These are phyloP conservation scores for Boletellus sp. DNA, from an alignment of 768 basidiomycete genomes.

Conservation along the genomic window DNA sequence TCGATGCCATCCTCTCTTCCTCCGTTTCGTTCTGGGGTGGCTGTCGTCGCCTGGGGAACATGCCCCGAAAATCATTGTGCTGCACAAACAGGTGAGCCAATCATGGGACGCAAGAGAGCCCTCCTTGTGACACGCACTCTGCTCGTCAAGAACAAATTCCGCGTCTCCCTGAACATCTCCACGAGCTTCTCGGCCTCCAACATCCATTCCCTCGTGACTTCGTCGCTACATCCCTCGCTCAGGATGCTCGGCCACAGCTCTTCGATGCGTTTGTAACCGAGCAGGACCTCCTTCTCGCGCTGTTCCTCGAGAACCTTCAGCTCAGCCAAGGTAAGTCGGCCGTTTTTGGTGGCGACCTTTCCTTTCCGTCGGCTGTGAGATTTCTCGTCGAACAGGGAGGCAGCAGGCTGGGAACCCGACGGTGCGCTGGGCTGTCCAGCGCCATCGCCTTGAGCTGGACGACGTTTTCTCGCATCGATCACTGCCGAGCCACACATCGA, in stretches of 20 bases:
- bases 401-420: constrained; percentile 23
- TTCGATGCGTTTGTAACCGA: constrained; percentile 55
- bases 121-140: constrained; percentile 52
- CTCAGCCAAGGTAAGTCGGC: constrained; percentile 55
- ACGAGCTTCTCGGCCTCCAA: constrained; percentile 80
- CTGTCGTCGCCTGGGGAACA: constrained; percentile 53
- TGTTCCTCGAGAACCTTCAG: constrained; percentile 59
- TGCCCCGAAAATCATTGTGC: constrained; percentile 62
- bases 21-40: constrained; percentile 49
- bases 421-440: constrained; percentile 10
- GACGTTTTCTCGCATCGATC: constrained; percentile 58
- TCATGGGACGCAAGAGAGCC: background rate
- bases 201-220: constrained; percentile 71
- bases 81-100: constrained; percentile 11
- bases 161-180: constrained; percentile 83
- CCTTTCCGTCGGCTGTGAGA: constrained; percentile 35
- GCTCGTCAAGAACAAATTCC: constrained; percentile 73
- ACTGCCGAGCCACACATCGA: constrained; percentile 55
- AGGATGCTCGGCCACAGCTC: constrained; percentile 62
- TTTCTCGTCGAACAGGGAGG: constrained; percentile 67
- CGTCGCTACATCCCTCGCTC: constrained; percentile 38
- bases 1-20: constrained; percentile 69
- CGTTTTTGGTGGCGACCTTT: constrained; percentile 20
- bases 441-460: constrained; percentile 31
- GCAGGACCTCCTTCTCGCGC: constrained; percentile 61